Evolutionary conservation across 495 filamentous ascomycete genomes (phyloP), one percentile per base, ranked within the genome.

Genomic region (Lasiosphaeria ovina): DNA sequence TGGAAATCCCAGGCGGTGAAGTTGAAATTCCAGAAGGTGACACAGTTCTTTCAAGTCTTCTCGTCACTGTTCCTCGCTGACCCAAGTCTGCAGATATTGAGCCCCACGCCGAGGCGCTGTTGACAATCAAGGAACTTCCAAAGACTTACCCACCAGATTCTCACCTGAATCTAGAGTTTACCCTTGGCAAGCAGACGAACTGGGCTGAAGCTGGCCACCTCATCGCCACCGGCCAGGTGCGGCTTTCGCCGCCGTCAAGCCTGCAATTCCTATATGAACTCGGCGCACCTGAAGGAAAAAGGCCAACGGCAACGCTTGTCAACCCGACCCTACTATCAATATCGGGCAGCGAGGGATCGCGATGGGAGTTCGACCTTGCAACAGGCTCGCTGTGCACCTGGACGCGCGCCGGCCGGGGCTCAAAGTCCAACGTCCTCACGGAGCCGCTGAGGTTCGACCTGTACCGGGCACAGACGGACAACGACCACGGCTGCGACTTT

Each of bases 391-490:
- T 82, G 11, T 62, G 61, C 10, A 77, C 69, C 32, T 76, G 79
- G 69, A 67, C 61, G 9, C 65, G 72, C 16, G 54, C 55, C 5
- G 33, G 51, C 32, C 11, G 61, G 24, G 24, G 24, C 12, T 9
- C 55, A 6, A 34, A 65, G 6, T 42, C 38, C 31, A 78, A 80
- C 63, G 59, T 83, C 42, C 70, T 85, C 54, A 75, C 76, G 38
- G 62, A 72, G 16, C 76, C 79, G 0, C 68, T 80, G 6, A 31
- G 62, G 5, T 69, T 84, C 7, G 72, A 72, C 44, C 76, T 84
- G 63, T 81, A 83, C 69, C 79, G 81, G 35, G 72, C 82, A 0
- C 81, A 79, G 32, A 90, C 87, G 4, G 83, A 89, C 69, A 89
- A 89, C 69, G 87, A 90, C 63, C 73, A 75, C 8, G 76, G 83